These are phyloP conservation scores for Dactylellina drechsleri DNA, from an alignment of 2,329 filamentous ascomycete genomes.

Conservation along the genomic window DNA sequence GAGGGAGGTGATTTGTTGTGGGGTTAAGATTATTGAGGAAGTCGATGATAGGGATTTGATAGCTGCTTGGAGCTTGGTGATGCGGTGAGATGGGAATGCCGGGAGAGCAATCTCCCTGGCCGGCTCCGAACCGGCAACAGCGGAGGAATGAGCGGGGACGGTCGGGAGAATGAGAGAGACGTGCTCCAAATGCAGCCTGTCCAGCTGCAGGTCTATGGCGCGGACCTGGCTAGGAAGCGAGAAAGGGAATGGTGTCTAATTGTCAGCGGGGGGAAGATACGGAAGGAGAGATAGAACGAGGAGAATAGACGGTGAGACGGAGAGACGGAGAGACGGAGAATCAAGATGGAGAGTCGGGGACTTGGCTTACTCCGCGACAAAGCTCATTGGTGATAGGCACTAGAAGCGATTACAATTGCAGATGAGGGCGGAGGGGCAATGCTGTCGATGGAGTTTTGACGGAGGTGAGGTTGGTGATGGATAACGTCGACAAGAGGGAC, in stretches of 20 bases:
- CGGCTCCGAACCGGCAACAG: constrained; percentile 59
- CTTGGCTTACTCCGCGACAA: constrained; percentile 54
- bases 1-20: constrained; percentile 70
- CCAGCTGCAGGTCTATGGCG: constrained; percentile 73
- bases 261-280: constrained; percentile 7
- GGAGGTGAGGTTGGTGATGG: constrained; percentile 8
- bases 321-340: background rate
- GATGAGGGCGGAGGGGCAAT: background rate
- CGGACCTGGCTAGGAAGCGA: constrained; percentile 68
- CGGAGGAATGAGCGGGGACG: constrained; percentile 56
- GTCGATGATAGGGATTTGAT: constrained; percentile 77
- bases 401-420: background rate
- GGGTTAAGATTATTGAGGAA: constrained; percentile 71
- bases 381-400: constrained; percentile 40
- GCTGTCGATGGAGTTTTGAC: background rate
- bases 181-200: constrained; percentile 68
- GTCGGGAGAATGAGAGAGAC: constrained; percentile 52
- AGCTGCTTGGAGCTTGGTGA: constrained; percentile 71
- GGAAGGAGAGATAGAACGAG: background rate
- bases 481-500: no score
- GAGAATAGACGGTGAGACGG: background rate
- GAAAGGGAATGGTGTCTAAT: background rate
- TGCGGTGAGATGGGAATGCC: constrained; percentile 67
- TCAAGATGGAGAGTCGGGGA: background rate
- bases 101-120: constrained; percentile 58